Evolutionary conservation across 1,139 yeast genomes (phyloP).

Genomic region (Hyphopichia khmerensis): DNA sequence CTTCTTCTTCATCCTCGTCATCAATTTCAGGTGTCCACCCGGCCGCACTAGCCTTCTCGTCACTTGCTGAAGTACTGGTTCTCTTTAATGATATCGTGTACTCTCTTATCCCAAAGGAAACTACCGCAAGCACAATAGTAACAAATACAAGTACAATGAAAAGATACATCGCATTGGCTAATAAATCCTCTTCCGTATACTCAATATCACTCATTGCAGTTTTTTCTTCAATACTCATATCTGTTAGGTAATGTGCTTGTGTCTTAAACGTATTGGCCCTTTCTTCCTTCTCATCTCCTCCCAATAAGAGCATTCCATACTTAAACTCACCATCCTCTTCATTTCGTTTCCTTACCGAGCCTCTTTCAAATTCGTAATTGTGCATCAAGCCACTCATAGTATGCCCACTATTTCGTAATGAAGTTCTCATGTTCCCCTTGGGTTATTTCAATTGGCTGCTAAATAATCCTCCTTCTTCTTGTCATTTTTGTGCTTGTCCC

Average conservation of each 20-base stretch:
- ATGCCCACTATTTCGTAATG: too few species aligned
- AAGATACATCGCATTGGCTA: conserved; percentile 29
- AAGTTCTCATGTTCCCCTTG: too few species aligned
- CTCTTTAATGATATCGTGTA: conserved; percentile 18
- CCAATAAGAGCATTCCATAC: not conserved
- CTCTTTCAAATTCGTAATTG: not conserved
- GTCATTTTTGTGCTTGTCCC: not conserved
- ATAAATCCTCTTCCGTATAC: conserved; percentile 16
- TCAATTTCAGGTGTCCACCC: not conserved
- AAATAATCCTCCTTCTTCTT: too few species aligned
- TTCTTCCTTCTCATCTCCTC: not conserved
- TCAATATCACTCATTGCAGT: too few species aligned
- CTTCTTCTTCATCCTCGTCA: conserved; percentile 4
- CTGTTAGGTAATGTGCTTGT: too few species aligned
- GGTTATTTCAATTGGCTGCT: too few species aligned
- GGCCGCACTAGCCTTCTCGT: not conserved
- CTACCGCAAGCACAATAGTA: conserved; percentile 20
- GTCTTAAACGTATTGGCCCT: too few species aligned
- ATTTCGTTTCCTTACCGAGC: not conserved
- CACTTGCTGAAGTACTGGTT: conserved; percentile 7
- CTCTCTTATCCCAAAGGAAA: conserved; percentile 28
- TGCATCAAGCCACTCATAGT: too few species aligned
- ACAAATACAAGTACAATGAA: conserved; percentile 24
- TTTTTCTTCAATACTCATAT: too few species aligned
- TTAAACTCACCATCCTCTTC: not conserved